phyloP scores from a whole-genome alignment of 78 protist genomes.

The Isochrysis galbana region DNA sequence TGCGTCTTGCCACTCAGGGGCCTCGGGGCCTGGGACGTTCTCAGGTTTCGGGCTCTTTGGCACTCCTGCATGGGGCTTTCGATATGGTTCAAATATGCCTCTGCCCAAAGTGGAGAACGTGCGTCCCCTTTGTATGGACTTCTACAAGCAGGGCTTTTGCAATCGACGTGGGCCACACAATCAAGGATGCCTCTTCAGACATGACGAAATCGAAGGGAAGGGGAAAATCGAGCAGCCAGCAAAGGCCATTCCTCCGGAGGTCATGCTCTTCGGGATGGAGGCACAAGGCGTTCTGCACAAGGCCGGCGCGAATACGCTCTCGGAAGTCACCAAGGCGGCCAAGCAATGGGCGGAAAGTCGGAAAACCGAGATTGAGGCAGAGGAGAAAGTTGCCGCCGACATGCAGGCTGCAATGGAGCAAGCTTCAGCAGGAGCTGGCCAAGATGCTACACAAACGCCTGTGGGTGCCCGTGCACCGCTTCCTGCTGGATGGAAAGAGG shows the following conservation, averaged over 20 bases:
- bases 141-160: slow-evolving; percentile 12
- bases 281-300: not conserved
- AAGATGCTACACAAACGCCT: not conserved
- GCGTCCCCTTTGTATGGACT: slow-evolving; percentile 19
- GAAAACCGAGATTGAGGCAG: not conserved
- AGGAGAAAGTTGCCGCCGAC: not conserved
- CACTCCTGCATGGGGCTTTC: not conserved
- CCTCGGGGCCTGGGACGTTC: no score
- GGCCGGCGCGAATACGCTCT: not conserved
- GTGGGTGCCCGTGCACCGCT: not conserved
- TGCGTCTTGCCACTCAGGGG: no score
- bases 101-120: not conserved
- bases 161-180: slow-evolving; percentile 12
- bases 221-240: not conserved
- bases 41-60: slow-evolving; percentile 21
- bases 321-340: not conserved
- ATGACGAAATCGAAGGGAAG: slow-evolving; percentile 9
- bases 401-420: not conserved
- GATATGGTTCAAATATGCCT: not conserved
- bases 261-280: not conserved
- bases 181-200: slow-evolving; percentile 18
- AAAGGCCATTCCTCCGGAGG: not conserved
- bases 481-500: not conserved
- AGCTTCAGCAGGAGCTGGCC: not conserved
- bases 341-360: not conserved